These are phyloP conservation scores for Alternaria infectoria DNA, from an alignment of 2,329 filamentous ascomycete genomes.

Conservation along the genomic window DNA sequence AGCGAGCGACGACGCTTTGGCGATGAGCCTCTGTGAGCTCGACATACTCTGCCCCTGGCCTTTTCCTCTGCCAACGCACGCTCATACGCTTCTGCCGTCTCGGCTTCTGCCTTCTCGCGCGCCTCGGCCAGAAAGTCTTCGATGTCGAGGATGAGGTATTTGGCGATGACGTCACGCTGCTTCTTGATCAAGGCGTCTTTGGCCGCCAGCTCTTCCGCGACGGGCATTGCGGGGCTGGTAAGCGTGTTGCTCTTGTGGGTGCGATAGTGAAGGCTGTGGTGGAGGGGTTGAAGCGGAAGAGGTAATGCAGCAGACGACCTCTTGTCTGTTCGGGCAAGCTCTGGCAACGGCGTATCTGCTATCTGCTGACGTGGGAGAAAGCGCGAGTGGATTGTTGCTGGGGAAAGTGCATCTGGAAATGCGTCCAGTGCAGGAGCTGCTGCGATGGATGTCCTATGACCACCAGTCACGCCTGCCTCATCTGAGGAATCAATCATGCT, in stretches of 20 bases:
- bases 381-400: neutral
- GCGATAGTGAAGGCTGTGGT: neutral
- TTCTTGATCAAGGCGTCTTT: slow-evolving; percentile 1
- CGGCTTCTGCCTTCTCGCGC: neutral
- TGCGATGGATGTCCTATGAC: neutral
- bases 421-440: neutral
- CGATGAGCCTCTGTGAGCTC: neutral
- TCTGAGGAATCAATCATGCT: neutral
- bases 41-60: neutral
- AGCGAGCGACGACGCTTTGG: neutral
- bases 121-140: slow-evolving; percentile 4
- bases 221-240: neutral
- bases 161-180: slow-evolving; percentile 3
- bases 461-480: neutral
- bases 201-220: neutral
- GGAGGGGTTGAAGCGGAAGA: neutral
- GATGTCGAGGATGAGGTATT: slow-evolving; percentile 11
- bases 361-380: neutral
- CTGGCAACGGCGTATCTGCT: neutral
- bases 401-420: neutral
- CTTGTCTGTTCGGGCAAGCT: neutral
- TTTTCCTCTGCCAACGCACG: neutral
- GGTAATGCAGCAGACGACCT: neutral
- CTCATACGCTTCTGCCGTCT: neutral
- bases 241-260: neutral